Evolutionary conservation across 306 rosid species (phyloP).

Genomic region (Quercus agrifolia): DNA sequence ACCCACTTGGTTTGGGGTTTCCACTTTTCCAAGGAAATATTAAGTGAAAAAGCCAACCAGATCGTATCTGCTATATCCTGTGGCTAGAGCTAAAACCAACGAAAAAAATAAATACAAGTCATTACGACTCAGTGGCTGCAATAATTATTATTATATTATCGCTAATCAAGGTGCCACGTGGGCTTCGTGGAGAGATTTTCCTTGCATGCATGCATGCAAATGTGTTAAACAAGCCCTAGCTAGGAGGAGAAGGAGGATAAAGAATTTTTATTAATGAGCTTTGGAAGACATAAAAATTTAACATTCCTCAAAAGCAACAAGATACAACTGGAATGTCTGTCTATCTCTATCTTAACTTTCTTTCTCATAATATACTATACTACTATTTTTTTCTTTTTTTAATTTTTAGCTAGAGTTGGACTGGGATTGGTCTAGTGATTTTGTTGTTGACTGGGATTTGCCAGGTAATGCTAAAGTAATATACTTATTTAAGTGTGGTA

Average conservation of each 20-base stretch:
- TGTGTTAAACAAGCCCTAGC: conserved; percentile 22
- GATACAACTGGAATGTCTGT: conserved; percentile 96
- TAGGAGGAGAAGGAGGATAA: neutral
- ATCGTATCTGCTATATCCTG: conserved; percentile 31
- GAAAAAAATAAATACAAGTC: neutral
- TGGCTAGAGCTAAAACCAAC: conserved; percentile 14
- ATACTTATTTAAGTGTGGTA: conserved; percentile 10
- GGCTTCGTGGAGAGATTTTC: conserved; percentile 26
- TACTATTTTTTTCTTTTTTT: conserved; percentile 6
- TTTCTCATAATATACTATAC: conserved; percentile 4
- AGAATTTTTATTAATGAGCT: conserved; percentile 31
- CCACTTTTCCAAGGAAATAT: conserved; percentile 50
- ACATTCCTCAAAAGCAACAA: conserved; percentile 93
- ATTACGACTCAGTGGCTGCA: neutral
- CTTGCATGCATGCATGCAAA: conserved; percentile 74
- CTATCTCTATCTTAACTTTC: conserved; percentile 32
- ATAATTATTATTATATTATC: conserved; percentile 16
- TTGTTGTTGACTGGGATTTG: conserved; percentile 49
- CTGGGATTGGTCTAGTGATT: conserved; percentile 65
- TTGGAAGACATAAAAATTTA: conserved; percentile 40
- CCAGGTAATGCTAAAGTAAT: conserved; percentile 41
- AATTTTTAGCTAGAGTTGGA: conserved; percentile 32
- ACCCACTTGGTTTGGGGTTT: conserved; percentile 26
- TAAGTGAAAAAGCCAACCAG: neutral
- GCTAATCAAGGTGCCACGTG: conserved; percentile 64